Percentiles rank a stretch among this genome's conserved stretches.
Evolutionary conservation across 1,284 basidiomycete genomes (phyloP).

Genomic region (Sphagnurus paluster): DNA sequence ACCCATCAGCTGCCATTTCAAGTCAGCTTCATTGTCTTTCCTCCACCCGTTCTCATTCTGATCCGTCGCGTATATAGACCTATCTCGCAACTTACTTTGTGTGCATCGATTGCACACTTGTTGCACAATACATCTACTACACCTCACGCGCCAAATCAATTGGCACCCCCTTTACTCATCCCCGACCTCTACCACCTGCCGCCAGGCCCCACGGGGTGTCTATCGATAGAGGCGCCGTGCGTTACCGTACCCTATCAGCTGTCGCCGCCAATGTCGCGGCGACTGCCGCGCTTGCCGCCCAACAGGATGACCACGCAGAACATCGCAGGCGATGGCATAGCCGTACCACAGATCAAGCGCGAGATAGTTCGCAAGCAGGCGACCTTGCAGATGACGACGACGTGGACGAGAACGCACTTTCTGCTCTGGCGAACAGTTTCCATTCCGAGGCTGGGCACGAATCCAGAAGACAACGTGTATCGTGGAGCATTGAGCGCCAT

Average conservation of each 20-base stretch:
- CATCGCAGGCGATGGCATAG: constrained; percentile 20
- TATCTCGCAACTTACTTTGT: constrained; percentile 90
- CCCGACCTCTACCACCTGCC: constrained; percentile 41
- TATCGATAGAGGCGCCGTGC: constrained; percentile 49
- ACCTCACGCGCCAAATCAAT: constrained; percentile 33
- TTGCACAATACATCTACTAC: constrained; percentile 83
- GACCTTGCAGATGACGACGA: constrained; percentile 32
- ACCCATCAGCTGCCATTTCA: constrained; percentile 95
- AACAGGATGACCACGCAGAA: constrained; percentile 46
- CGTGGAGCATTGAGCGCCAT: constrained; percentile 65
- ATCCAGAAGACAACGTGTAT: constrained; percentile 51
- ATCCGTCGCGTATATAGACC: constrained; percentile 50
- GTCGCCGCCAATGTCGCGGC: constrained; percentile 69
- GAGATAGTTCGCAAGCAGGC: constrained; percentile 18
- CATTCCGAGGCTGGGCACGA: constrained; percentile 62
- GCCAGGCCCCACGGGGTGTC: constrained; percentile 44
- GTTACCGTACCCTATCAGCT: constrained; percentile 67
- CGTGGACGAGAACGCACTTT: constrained; percentile 50
- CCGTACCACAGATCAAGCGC: constrained; percentile 17
- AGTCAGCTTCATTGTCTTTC: constrained; percentile 53
- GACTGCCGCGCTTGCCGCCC: constrained; percentile 62
- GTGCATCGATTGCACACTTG: constrained; percentile 71
- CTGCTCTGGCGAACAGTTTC: constrained; percentile 66
- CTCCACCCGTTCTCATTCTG: constrained; percentile 9
- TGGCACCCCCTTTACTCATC: constrained; percentile 26